A percentile compares a stretch with the other conserved stretches of the same genome.
Conservation (phyloP, 2,329 filamentous ascomycete species). For the Lecanicillium sp. region DNA sequence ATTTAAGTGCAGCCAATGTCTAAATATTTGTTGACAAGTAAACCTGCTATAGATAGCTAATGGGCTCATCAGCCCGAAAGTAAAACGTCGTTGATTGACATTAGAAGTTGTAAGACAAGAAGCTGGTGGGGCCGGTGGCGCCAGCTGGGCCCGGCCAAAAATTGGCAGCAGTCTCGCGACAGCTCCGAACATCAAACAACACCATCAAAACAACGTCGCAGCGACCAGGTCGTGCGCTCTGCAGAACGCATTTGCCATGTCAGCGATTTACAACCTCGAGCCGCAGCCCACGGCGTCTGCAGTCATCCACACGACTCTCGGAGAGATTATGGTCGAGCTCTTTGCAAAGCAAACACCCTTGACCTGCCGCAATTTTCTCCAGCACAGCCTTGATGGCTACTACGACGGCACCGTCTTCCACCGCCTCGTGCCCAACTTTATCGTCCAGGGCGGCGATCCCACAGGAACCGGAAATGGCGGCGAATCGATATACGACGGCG, state of each 20-base stretch:
- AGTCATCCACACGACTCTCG: constrained; percentile 80
- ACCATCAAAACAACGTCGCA: too few species aligned
- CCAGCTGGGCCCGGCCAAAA: too few species aligned
- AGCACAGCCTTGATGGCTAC: constrained; percentile 90
- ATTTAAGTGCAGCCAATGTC: too few species aligned
- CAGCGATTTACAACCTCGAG: constrained; percentile 86
- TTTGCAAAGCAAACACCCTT: constrained; percentile 93
- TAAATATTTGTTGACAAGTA: too few species aligned
- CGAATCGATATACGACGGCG: constrained; percentile 85
- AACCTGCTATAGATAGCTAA: too few species aligned
- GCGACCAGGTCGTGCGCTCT: too few species aligned
- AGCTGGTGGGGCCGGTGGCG: too few species aligned
- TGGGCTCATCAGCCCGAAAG: too few species aligned
- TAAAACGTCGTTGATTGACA: too few species aligned
- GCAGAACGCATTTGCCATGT: constrained; percentile 48
- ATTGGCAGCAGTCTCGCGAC: too few species aligned
- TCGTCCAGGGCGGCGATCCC: constrained; percentile 90
- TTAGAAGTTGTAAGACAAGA: too few species aligned
- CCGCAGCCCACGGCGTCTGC: constrained; percentile 90
- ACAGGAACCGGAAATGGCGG: constrained; percentile 89
- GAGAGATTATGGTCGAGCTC: constrained; percentile 84
- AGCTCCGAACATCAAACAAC: too few species aligned
- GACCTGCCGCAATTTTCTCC: constrained; percentile 89
- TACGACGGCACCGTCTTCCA: constrained; percentile 94
- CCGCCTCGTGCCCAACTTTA: constrained; percentile 83